Percentiles rank a stretch among this genome's conserved stretches.
These are phyloP conservation scores for Omphalotus guepiniiformis DNA, from an alignment of 768 basidiomycete species.

Conservation along the genomic window DNA sequence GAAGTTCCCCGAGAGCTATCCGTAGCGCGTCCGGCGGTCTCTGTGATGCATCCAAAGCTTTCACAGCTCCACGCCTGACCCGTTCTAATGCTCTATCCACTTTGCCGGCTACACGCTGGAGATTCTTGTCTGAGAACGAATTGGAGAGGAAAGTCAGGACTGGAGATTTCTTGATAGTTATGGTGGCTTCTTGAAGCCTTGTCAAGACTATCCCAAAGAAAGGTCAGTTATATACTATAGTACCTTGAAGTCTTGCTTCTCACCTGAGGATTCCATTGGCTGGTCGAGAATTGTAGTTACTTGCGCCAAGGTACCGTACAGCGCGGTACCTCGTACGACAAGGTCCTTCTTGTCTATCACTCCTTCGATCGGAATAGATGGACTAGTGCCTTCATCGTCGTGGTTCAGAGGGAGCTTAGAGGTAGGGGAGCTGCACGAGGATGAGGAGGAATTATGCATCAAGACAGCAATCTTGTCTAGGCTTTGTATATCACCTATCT, in stretches of 20 bases:
- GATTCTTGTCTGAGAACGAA: slow-evolving; percentile 27
- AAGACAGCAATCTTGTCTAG: slow-evolving; percentile 45
- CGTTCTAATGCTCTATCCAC: slow-evolving; percentile 59
- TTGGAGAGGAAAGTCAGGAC: slow-evolving; percentile 16
- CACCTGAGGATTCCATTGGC: slow-evolving; percentile 12
- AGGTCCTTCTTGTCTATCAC: slow-evolving; percentile 5
- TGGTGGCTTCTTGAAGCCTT: background rate
- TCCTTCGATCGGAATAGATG: background rate
- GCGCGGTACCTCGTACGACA: slow-evolving; percentile 34
- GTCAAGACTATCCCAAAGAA: too few species aligned
- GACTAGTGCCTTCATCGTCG: too few species aligned
- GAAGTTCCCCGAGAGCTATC: slow-evolving; percentile 22
- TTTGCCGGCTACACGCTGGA: slow-evolving; percentile 41
- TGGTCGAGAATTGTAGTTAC: slow-evolving; percentile 38
- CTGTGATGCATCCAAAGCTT: slow-evolving; percentile 37
- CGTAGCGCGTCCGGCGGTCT: slow-evolving; percentile 8
- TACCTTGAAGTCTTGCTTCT: background rate
- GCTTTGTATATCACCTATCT: slow-evolving; percentile 45
- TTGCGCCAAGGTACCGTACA: slow-evolving; percentile 42
- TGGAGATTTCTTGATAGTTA: background rate
- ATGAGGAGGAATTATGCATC: slow-evolving; percentile 22
- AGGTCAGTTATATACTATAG: too few species aligned
- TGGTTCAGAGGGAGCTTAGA: too few species aligned
- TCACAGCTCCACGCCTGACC: slow-evolving; percentile 46
- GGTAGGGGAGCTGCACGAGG: too few species aligned